phyloP scores from a whole-genome alignment of 192 early-diverging fungal genomes.

The Phycomyces nitens region DNA sequence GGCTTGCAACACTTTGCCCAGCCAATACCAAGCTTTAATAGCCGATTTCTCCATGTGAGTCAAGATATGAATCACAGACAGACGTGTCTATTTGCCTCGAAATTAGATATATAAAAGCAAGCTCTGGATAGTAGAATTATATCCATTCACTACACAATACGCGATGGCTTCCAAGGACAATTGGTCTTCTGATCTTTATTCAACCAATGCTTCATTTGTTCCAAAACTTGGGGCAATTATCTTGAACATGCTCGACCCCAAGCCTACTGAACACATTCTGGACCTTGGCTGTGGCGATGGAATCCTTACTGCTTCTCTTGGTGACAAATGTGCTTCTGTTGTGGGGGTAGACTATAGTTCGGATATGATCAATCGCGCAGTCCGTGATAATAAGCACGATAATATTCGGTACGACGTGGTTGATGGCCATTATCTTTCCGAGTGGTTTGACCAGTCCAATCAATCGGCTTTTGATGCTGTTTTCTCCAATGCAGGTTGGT shows the following conservation, averaged over 20 bases:
- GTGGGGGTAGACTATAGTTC: constrained; percentile 59
- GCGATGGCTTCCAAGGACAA: constrained; percentile 27
- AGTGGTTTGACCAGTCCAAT: constrained; percentile 34
- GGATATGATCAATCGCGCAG: constrained; percentile 54
- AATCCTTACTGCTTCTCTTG: constrained; percentile 52
- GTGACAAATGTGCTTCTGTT: constrained; percentile 39
- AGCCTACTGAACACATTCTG: constrained; percentile 53
- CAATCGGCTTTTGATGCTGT: constrained; percentile 60
- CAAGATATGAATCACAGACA: too few relatives aligned
- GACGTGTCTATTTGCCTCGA: too few relatives aligned
- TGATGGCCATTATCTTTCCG: constrained; percentile 49
- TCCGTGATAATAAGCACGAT: constrained; percentile 11
- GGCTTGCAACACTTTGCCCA: too few relatives aligned
- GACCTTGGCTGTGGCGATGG: constrained; percentile 74
- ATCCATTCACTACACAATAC: background rate
- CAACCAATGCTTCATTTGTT: constrained; percentile 55
- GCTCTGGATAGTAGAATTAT: too few relatives aligned
- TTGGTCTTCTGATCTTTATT: constrained; percentile 54
- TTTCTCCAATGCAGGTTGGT: constrained; percentile 63
- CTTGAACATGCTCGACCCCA: constrained; percentile 45
- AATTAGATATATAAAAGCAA: too few relatives aligned
- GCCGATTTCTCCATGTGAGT: too few relatives aligned
- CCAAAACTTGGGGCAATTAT: constrained; percentile 47
- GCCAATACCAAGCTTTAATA: too few relatives aligned
- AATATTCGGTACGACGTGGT: constrained; percentile 39